Conservation (phyloP, 208 protist genomes). For the Wallacemonas rigidus region DNA sequence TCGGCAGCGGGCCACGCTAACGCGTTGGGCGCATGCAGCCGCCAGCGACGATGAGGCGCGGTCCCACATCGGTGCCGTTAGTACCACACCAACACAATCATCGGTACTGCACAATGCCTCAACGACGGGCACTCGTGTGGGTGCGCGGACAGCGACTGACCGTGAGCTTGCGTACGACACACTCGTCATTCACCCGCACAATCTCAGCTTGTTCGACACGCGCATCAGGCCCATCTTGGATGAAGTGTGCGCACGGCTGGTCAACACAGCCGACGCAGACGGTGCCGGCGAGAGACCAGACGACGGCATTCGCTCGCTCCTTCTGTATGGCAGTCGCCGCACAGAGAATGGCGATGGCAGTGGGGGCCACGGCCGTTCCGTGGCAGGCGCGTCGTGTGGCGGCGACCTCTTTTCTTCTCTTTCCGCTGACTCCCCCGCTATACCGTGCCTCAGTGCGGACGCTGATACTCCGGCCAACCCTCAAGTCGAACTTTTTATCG, state of each 20-base stretch:
- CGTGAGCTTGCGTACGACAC: constrained; percentile 31
- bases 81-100: not conserved
- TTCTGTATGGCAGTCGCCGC: not conserved
- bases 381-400: no score
- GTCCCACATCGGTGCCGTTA: no score
- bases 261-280: not conserved
- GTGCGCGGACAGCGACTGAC: not conserved
- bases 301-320: not conserved
- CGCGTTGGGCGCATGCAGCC: not conserved
- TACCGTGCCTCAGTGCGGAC: no score
- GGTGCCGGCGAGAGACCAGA: not conserved
- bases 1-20: constrained; percentile 22
- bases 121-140: not conserved
- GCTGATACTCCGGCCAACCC: not conserved
- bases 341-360: not conserved
- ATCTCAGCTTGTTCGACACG: constrained; percentile 28
- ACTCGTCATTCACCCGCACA: constrained; percentile 33
- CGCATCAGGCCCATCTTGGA: constrained; percentile 35
- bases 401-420: no score
- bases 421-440: no score
- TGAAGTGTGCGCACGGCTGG: constrained; percentile 23
- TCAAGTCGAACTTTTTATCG: not conserved
- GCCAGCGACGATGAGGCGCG: no score
- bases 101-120: not conserved
- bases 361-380: no score